These are phyloP conservation scores for Rhododendron molle DNA, from an alignment of 148 eudicot species.

Conservation along the genomic window DNA sequence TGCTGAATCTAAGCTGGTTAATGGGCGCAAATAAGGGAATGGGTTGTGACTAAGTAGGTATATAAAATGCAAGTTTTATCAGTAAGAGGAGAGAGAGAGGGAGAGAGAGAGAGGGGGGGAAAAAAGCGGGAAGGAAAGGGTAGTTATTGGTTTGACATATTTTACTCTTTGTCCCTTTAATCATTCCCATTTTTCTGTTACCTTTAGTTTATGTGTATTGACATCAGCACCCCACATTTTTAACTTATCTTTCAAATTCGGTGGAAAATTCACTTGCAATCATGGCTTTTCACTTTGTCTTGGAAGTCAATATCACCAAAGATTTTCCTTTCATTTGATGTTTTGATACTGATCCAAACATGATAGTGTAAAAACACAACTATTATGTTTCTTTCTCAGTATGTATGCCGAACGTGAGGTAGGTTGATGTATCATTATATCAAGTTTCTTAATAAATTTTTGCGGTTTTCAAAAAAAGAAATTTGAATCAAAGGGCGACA, in stretches of 20 bases:
- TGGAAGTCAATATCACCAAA: slow-evolving; percentile 4
- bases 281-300: neutral
- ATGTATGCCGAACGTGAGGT: neutral
- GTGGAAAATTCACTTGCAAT: neutral
- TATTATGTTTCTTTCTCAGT: too few relatives aligned
- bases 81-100: neutral
- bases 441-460: too few relatives aligned
- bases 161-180: slow-evolving; percentile 15
- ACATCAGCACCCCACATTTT: neutral
- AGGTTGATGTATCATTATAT: too few relatives aligned
- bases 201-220: slow-evolving; percentile 4
- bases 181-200: neutral
- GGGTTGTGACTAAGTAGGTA: neutral
- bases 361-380: neutral
- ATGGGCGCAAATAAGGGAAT: slow-evolving; percentile 19
- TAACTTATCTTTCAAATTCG: slow-evolving; percentile 1
- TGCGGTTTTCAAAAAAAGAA: too few relatives aligned
- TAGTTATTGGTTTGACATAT: slow-evolving; percentile 20
- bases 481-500: neutral
- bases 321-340: too few relatives aligned
- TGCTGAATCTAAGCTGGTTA: slow-evolving; percentile 20
- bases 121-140: neutral
- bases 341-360: neutral
- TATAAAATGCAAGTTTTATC: neutral
- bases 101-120: neutral